Evolutionary conservation across 768 basidiomycete genomes (phyloP), one percentile per base, ranked within the genome.

Genomic region (Podaxis mareebaensis): DNA sequence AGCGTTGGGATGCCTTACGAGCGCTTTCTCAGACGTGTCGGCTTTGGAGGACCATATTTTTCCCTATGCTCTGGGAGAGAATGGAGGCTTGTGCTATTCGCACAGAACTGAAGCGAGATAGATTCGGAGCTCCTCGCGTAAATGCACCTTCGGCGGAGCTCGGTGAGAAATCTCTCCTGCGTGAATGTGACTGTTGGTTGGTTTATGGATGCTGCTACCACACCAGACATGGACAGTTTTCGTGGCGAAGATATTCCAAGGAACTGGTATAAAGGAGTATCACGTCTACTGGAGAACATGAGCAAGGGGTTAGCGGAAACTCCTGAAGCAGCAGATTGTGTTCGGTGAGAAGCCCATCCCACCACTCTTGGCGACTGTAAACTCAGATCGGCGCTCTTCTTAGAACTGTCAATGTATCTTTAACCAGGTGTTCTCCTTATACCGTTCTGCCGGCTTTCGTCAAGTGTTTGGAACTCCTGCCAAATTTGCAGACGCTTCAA

Each of bases 21-120:
- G 70, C 74, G 4, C 70, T 78, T 5, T 77, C 78, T 0, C 78
- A 78, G 60, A 75, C 76, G 0, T 75, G 74, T 59, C 65, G 60
- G 22, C 52, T 65, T 0, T 72, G 75, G 51, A 68, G 77, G 10
- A 42, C 57, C 1, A 53, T 72, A 0, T 77, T 76, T 51, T 66
- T 75, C 3, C 72, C 72, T 1, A 57, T 74, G 51, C 55, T 73
- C 0, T 79, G 74, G 75, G 69, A 74, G 53, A 64, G 71, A 10
- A 65, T 78, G 28, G 72, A 77, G 48, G 72, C 70, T 0, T 77
- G 75, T 61, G 70, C 69, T 62, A 36, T 61, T 61, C 51, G 53
- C 42, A 30, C 40, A n/a, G 51, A 60, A 61, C 6, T 46, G 8
- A 10, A 46, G 0, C 44, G 2, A n/a, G 7, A 8, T 3, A 46